phyloP scores from a whole-genome alignment of 75 land plant species.

The Sequoiadendron giganteum region DNA sequence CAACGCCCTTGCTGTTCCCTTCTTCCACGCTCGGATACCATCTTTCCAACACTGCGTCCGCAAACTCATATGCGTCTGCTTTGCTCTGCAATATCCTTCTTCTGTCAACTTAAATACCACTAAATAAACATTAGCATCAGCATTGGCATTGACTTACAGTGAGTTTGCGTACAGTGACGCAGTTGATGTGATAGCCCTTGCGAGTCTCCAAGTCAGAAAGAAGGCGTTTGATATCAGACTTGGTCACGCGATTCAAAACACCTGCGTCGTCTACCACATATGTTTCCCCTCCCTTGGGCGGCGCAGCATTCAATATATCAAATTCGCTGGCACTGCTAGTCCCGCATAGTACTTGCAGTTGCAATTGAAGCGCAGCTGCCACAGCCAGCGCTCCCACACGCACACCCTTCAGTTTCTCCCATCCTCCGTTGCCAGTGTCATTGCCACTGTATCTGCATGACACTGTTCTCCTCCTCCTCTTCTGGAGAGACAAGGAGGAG shows the following conservation, averaged over 20 bases:
- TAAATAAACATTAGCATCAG: neutral
- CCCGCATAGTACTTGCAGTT: neutral
- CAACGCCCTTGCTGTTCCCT: slow-evolving; percentile 90
- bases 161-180: slow-evolving; percentile 90
- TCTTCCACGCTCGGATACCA: slow-evolving; percentile 99
- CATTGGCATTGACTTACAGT: slow-evolving; percentile 54
- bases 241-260: slow-evolving; percentile 86
- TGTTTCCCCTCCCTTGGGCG: slow-evolving; percentile 47
- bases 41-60: slow-evolving; percentile 85
- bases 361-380: slow-evolving; percentile 29
- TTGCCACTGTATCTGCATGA: neutral
- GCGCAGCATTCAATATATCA: slow-evolving; percentile 71
- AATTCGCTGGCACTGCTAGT: slow-evolving; percentile 76
- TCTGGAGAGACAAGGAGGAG: neutral
- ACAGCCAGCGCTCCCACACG: slow-evolving; percentile 21
- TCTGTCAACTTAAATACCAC: neutral
- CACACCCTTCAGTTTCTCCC: neutral
- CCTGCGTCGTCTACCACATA: slow-evolving; percentile 89
- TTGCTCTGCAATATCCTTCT: slow-evolving; percentile 57
- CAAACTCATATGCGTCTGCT: slow-evolving; percentile 93
- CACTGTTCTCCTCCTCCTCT: neutral
- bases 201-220: slow-evolving; percentile 82
- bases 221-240: slow-evolving; percentile 79
- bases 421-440: neutral
- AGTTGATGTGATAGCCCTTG: slow-evolving; percentile 72